Conservation (phyloP, 106 monocot genomes). For the Apostasia shenzhenica region DNA sequence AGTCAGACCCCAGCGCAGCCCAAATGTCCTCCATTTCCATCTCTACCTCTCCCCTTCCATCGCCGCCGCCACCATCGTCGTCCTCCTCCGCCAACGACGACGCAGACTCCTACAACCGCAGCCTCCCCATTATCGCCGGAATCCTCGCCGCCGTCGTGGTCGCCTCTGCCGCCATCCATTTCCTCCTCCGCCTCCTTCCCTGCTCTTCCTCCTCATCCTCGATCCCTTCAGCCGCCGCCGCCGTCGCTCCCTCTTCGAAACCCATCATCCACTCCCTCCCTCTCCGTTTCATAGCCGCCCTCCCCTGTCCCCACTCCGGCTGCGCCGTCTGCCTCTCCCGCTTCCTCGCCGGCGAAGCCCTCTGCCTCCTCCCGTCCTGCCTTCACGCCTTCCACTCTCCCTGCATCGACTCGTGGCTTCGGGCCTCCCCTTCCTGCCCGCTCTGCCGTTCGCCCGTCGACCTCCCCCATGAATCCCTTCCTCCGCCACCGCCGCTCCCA, state of each 20-base stretch:
- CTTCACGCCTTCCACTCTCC: constrained; percentile 27
- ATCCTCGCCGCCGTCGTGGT: background rate
- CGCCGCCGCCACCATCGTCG: background rate
- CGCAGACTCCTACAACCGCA: too few relatives aligned
- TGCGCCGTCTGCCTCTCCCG: constrained; percentile 33
- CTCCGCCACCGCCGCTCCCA: background rate
- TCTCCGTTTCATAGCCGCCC: background rate
- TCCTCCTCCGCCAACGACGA: too few relatives aligned
- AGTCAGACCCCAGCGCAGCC: too few relatives aligned
- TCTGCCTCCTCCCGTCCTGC: constrained; percentile 30
- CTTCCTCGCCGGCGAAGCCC: constrained; percentile 8
- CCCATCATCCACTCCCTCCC: constrained; percentile 6
- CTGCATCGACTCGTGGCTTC: constrained; percentile 31
- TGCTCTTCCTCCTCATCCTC: background rate
- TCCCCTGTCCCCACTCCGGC: background rate
- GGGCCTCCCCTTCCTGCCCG: constrained; percentile 24
- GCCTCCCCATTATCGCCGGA: background rate
- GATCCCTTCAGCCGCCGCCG: too few relatives aligned
- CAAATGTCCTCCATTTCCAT: background rate
- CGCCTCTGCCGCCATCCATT: background rate
- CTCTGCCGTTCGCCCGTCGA: constrained; percentile 17
- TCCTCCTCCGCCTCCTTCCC: background rate
- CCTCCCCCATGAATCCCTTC: background rate
- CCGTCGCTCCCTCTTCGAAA: background rate
- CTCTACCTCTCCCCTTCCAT: background rate